Evolutionary conservation across 345 rosid species (phyloP).

Genomic region (Sonneratia caseolaris): DNA sequence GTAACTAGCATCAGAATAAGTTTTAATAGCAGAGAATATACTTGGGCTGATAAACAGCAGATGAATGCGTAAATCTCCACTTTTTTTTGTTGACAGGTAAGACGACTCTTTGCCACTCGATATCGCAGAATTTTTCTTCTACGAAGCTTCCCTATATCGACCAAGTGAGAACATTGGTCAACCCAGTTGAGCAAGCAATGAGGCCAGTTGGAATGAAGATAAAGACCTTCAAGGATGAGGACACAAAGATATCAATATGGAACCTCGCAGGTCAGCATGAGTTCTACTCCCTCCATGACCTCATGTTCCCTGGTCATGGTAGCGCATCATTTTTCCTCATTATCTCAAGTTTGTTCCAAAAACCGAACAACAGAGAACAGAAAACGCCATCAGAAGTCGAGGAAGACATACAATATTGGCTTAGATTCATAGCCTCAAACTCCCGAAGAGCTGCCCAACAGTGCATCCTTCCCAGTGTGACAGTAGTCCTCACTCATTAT

Average conservation of each 20-base stretch:
- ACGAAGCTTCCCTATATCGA: constrained; percentile 66
- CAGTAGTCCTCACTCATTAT: constrained; percentile 65
- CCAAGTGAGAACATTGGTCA: constrained; percentile 66
- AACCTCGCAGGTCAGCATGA: constrained; percentile 89
- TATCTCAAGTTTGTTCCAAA: constrained; percentile 68
- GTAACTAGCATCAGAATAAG: constrained; percentile 18
- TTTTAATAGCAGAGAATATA: background rate
- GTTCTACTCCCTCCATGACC: constrained; percentile 75
- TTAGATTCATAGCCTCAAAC: constrained; percentile 77
- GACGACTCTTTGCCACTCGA: constrained; percentile 64
- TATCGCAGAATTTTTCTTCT: constrained; percentile 58
- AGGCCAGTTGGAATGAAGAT: constrained; percentile 76
- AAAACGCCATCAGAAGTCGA: constrained; percentile 69
- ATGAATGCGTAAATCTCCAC: background rate
- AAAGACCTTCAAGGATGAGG: constrained; percentile 70
- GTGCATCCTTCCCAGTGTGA: constrained; percentile 73
- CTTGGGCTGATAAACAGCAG: background rate
- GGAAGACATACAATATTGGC: constrained; percentile 89
- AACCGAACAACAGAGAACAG: constrained; percentile 71
- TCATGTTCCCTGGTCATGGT: constrained; percentile 87
- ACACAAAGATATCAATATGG: constrained; percentile 81
- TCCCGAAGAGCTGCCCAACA: constrained; percentile 62
- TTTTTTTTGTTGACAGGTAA: constrained; percentile 37
- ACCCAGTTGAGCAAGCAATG: constrained; percentile 84
- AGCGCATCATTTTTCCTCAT: constrained; percentile 74